These are phyloP conservation scores for Cladophialophora carrionii DNA, from an alignment of 2,329 filamentous ascomycete species.

Conservation along the genomic window DNA sequence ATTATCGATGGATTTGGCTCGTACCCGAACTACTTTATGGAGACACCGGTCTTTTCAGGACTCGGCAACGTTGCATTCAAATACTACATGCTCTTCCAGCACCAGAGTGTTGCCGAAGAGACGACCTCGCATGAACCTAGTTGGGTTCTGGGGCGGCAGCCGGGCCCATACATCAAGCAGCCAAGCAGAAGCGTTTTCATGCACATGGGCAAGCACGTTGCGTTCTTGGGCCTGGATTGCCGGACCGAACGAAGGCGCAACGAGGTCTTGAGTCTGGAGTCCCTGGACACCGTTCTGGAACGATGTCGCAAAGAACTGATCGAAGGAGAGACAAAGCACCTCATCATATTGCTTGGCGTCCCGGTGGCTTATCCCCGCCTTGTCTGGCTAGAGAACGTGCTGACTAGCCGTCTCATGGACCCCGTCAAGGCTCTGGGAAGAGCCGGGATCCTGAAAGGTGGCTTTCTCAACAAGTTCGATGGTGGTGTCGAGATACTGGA, in stretches of 20 bases:
- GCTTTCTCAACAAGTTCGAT: constrained; percentile 84
- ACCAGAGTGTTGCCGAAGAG: constrained; percentile 83
- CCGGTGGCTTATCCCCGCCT: constrained; percentile 79
- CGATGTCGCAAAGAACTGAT: constrained; percentile 79
- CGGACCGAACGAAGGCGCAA: constrained; percentile 86
- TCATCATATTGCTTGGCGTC: constrained; percentile 71
- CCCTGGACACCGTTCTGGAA: constrained; percentile 85
- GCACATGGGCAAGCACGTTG: constrained; percentile 74
- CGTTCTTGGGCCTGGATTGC: constrained; percentile 85
- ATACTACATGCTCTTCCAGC: constrained; percentile 98
- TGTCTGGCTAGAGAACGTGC: constrained; percentile 67
- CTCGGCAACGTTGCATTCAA: constrained; percentile 93
- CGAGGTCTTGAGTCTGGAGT: constrained; percentile 76
- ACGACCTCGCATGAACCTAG: constrained; percentile 83
- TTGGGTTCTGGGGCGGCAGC: constrained; percentile 78
- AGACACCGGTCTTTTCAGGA: constrained; percentile 83
- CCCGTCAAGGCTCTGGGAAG: constrained; percentile 87
- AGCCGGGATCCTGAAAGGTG: constrained; percentile 72
- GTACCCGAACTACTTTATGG: constrained; percentile 90
- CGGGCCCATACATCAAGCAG: constrained; percentile 89
- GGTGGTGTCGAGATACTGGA: constrained; percentile 89
- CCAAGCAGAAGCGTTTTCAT: constrained; percentile 84
- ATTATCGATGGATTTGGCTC: constrained; percentile 91
- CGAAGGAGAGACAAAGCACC: constrained; percentile 82
- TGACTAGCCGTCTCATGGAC: constrained; percentile 84